A percentile compares a stretch with the other conserved stretches of the same genome.
Conservation (phyloP, 495 filamentous ascomycete genomes). For the Extremus antarcticus region DNA sequence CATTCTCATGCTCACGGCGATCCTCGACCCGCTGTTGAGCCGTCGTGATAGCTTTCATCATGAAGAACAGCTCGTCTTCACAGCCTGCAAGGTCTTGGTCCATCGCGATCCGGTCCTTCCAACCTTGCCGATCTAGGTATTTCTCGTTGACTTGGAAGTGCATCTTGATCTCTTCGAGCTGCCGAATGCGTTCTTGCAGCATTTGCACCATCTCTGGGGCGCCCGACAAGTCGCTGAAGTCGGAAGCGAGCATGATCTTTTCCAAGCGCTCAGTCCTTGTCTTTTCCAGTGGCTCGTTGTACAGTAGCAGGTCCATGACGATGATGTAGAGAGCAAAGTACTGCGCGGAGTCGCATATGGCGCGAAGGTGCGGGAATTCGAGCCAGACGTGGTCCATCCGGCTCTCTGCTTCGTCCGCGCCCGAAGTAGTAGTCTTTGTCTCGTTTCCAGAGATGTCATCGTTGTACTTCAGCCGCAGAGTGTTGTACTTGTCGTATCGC, state of each 20-base stretch:
- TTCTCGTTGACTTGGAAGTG: conserved; percentile 89
- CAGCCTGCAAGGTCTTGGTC: conserved; percentile 80
- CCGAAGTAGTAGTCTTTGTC: conserved; percentile 22
- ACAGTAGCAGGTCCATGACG: conserved; percentile 84
- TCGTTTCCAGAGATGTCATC: conserved; percentile 71
- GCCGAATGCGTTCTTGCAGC: conserved; percentile 82
- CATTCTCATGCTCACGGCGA: conserved; percentile 45
- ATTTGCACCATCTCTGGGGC: conserved; percentile 87
- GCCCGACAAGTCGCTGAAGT: conserved; percentile 93
- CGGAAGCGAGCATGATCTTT: conserved; percentile 98
- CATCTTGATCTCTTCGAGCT: conserved; percentile 92
- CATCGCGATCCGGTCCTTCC: conserved; percentile 75
- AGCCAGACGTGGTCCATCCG: conserved; percentile 93
- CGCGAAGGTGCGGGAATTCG: conserved; percentile 84
- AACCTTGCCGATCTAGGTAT: conserved; percentile 77
- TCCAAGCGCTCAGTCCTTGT: conserved; percentile 84
- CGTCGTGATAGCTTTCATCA: conserved; percentile 99
- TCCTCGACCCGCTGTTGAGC: conserved; percentile 81
- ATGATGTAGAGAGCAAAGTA: conserved; percentile 98
- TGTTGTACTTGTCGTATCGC: conserved; percentile 96
- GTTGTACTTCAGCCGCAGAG: conserved; percentile 91
- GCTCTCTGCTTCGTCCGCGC: conserved; percentile 50
- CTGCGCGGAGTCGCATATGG: conserved; percentile 88
- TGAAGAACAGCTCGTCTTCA: conserved; percentile 97
- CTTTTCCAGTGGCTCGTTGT: conserved; percentile 92